phyloP scores from a whole-genome alignment of 768 basidiomycete genomes.

The Pulveroboletus sp. region DNA sequence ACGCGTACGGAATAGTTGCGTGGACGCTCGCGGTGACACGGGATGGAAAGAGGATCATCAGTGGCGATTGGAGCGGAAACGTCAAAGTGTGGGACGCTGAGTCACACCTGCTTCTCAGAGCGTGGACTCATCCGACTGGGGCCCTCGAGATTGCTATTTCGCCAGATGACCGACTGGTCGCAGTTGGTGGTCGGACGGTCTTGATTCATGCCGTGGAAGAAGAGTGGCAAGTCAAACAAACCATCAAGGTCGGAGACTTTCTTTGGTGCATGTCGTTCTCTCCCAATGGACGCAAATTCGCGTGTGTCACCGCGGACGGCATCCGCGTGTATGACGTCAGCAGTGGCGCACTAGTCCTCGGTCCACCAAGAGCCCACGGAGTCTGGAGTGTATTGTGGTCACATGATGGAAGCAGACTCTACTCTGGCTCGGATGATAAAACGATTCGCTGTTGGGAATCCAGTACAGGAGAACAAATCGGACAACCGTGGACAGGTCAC shows the following conservation, averaged over 20 bases:
- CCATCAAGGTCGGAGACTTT: background rate
- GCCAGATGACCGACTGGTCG: conserved; percentile 3
- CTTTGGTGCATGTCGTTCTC: conserved; percentile 4
- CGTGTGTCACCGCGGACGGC: background rate
- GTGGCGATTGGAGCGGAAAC: background rate
- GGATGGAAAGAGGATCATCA: background rate
- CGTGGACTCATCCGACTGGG: background rate
- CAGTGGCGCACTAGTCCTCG: background rate
- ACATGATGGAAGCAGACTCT: conserved; percentile 8
- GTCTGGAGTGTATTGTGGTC: conserved; percentile 7
- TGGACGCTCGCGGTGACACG: background rate
- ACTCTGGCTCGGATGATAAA: background rate
- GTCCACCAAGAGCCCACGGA: background rate
- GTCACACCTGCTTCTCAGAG: background rate
- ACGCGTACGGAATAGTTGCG: accelerated
- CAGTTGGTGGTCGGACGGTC: background rate
- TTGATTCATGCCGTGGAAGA: background rate
- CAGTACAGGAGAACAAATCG: background rate
- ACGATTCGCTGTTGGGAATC: conserved; percentile 9
- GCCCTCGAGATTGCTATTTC: background rate
- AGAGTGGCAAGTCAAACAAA: background rate
- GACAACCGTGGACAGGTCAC: conserved; percentile 14
- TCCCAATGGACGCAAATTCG: background rate
- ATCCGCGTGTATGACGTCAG: conserved; percentile 4
- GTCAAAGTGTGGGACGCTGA: background rate